Percentiles rank a stretch among this genome's conserved stretches.
Evolutionary conservation across 768 basidiomycete species (phyloP).

Genomic region (Tylopilus felleus): DNA sequence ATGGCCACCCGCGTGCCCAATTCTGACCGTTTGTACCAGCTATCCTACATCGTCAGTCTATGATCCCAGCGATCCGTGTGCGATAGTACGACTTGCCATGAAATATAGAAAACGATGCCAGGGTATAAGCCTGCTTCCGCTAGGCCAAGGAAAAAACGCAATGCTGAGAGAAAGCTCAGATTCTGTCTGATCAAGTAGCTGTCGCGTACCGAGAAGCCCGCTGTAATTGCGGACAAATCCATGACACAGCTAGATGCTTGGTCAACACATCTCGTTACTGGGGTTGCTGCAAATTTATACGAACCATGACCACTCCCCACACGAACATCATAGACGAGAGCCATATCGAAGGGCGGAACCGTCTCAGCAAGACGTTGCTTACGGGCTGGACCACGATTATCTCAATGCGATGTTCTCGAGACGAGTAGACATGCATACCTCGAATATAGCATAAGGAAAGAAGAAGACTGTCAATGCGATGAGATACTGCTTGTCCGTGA

Average conservation of each 20-base stretch:
- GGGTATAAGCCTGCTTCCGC: conserved; percentile 53
- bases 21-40: conserved; percentile 81
- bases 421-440: conserved; percentile 39
- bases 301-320: conserved; percentile 43
- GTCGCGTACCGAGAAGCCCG: conserved; percentile 53
- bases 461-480: conserved; percentile 73
- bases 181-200: background rate
- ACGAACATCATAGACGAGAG: conserved; percentile 38
- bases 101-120: conserved; percentile 55
- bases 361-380: conserved; percentile 59
- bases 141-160: conserved; percentile 58
- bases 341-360: conserved; percentile 66
- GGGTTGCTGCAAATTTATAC: conserved; percentile 1
- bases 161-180: conserved; percentile 33
- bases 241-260: conserved; percentile 49
- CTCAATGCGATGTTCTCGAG: background rate
- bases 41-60: conserved; percentile 20
- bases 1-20: conserved; percentile 66
- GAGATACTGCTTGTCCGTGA: conserved; percentile 63
- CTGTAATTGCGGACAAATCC: conserved; percentile 59
- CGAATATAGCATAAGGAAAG: conserved; percentile 68
- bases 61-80: background rate
- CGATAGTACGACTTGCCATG: conserved; percentile 41
- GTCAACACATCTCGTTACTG: background rate
- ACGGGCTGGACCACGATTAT: conserved; percentile 41